Percentiles rank a stretch among this genome's conserved stretches.
Evolutionary conservation across 163 green algal genomes (phyloP).

Genomic region (Scenedesmus sp.): DNA sequence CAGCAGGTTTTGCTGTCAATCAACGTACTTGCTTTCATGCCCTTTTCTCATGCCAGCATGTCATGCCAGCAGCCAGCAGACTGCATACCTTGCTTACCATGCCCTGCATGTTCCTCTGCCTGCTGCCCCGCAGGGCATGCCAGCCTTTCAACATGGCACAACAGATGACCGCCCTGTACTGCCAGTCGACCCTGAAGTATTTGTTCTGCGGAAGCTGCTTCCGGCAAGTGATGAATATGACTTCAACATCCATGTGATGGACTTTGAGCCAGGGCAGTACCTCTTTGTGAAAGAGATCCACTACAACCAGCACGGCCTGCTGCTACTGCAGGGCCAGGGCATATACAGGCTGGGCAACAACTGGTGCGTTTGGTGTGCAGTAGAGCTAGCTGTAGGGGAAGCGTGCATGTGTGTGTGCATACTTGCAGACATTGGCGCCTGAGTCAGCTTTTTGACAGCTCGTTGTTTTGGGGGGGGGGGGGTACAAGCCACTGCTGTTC

Average conservation of each 20-base stretch:
- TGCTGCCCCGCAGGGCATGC: slow-evolving; percentile 49
- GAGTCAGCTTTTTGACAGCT: too few species aligned
- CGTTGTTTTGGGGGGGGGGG: too few species aligned
- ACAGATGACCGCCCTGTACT: slow-evolving; percentile 77
- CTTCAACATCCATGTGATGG: slow-evolving; percentile 99
- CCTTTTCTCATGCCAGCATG: too few species aligned
- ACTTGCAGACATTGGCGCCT: neutral
- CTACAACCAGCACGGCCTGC: slow-evolving; percentile 98
- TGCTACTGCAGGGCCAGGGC: slow-evolving; percentile 94
- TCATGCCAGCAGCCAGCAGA: too few species aligned
- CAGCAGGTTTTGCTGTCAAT: too few species aligned
- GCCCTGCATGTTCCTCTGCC: neutral
- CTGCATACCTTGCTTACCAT: too few species aligned
- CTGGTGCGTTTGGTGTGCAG: slow-evolving; percentile 71
- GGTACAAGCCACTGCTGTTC: too few species aligned
- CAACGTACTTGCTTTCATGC: too few species aligned
- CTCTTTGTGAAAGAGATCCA: slow-evolving; percentile 97
- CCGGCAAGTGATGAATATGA: slow-evolving; percentile 90
- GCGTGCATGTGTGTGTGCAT: neutral
- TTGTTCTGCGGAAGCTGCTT: slow-evolving; percentile 94
- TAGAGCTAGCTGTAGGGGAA: too few species aligned
- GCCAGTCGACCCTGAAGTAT: slow-evolving; percentile 86
- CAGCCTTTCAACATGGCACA: slow-evolving; percentile 70
- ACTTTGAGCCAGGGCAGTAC: slow-evolving; percentile 94
- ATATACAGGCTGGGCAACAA: slow-evolving; percentile 95